Evolutionary conservation across 2,329 filamentous ascomycete species (phyloP).

Genomic region (Didymella exigua): DNA sequence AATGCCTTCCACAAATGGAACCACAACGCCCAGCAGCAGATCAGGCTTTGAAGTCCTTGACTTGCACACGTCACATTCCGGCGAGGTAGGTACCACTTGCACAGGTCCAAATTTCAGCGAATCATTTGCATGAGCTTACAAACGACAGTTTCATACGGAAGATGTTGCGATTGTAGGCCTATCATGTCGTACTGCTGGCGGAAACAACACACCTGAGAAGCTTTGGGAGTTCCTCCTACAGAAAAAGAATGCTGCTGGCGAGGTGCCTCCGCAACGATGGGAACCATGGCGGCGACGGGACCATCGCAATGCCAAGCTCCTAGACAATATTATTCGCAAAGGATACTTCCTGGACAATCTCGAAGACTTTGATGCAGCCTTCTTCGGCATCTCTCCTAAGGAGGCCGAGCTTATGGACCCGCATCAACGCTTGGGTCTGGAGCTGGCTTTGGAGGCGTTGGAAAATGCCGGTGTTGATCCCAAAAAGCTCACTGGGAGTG

Average conservation of each 20-base stretch:
- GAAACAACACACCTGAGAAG: slow-evolving; percentile 36
- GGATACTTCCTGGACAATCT: slow-evolving; percentile 43
- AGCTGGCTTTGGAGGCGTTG: slow-evolving; percentile 37
- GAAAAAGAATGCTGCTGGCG: slow-evolving; percentile 36
- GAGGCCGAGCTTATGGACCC: slow-evolving; percentile 40
- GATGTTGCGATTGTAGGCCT: slow-evolving; percentile 46
- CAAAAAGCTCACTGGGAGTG: slow-evolving; percentile 22
- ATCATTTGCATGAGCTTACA: background rate
- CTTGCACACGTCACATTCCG: background rate
- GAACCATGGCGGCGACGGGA: slow-evolving; percentile 38
- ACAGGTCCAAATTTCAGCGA: too few relatives aligned
- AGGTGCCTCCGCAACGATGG: slow-evolving; percentile 41
- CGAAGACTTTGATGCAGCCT: slow-evolving; percentile 33
- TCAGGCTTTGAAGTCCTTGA: slow-evolving; percentile 7
- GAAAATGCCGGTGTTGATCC: slow-evolving; percentile 33
- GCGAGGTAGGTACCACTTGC: background rate
- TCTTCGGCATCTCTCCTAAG: slow-evolving; percentile 40
- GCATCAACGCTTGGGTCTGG: slow-evolving; percentile 30
- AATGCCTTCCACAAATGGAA: slow-evolving; percentile 2
- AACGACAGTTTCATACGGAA: background rate
- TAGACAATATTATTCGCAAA: slow-evolving; percentile 31
- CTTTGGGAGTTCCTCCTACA: slow-evolving; percentile 44
- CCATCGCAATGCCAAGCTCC: slow-evolving; percentile 31
- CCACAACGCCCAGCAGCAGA: slow-evolving; percentile 7
- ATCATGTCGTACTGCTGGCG: slow-evolving; percentile 42